These are phyloP conservation scores for Sporothrix euskadiensis DNA, from an alignment of 2,329 filamentous ascomycete genomes.

Conservation along the genomic window DNA sequence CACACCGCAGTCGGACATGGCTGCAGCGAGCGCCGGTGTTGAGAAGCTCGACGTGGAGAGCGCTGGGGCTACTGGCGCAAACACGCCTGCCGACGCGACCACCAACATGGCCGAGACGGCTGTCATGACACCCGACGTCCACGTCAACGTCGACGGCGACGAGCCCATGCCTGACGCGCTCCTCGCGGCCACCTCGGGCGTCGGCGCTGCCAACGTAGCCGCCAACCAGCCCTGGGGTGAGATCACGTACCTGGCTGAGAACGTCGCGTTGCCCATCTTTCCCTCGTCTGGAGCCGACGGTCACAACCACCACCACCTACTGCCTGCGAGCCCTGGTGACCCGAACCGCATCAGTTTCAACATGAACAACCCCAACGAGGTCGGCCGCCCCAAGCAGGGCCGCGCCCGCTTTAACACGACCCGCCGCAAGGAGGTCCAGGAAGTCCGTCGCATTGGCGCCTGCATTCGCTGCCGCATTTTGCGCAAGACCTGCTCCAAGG, in stretches of 20 bases:
- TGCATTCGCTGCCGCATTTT: constrained; percentile 67
- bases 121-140: constrained; percentile 26
- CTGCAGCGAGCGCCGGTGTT: constrained; percentile 17
- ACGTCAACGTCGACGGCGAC: constrained; percentile 16
- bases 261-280: constrained; percentile 35
- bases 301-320: constrained; percentile 21
- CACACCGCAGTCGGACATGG: constrained; percentile 27
- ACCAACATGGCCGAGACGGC: constrained; percentile 22
- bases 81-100: neutral
- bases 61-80: neutral
- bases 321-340: constrained; percentile 23
- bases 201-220: constrained; percentile 30
- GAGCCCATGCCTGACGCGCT: constrained; percentile 26
- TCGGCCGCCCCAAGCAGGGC: constrained; percentile 50
- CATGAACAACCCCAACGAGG: constrained; percentile 54
- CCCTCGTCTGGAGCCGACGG: constrained; percentile 30
- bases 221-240: constrained; percentile 54
- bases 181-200: neutral
- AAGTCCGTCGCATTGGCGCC: constrained; percentile 64
- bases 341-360: constrained; percentile 53
- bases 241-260: constrained; percentile 51
- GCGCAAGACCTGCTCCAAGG: constrained; percentile 66
- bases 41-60: constrained; percentile 17
- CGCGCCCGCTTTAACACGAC: constrained; percentile 59
- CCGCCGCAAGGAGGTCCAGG: constrained; percentile 65